Evolutionary conservation across 345 rosid genomes (phyloP), one percentile per base, ranked within the genome.

Genomic region (Sapria himalayana): DNA sequence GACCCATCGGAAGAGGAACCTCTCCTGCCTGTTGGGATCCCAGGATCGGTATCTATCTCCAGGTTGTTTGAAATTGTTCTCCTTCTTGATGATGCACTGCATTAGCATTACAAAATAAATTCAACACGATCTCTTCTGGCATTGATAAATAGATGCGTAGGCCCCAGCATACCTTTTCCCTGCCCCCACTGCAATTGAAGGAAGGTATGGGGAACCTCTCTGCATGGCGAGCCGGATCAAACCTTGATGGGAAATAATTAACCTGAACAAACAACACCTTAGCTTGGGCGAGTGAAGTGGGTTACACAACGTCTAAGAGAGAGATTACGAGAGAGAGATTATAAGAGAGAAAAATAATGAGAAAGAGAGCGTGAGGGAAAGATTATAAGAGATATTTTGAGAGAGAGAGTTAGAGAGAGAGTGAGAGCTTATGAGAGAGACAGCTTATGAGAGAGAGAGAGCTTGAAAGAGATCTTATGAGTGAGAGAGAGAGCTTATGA

Each of bases 41-140:
- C 73, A 86, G 5, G 98, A 74, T 7, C 81, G 54, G 64, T 72
- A 86, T 58, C 93, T 70, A 58, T 86, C 85, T 27, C 98, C 94
- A 33, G 98, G 84, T 58, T 86, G 85, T 58, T 82, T 63, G 73
- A 86, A 82, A 73, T 89, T 78, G 73, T 82, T 74, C 65, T 78
- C 94, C 67, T 82, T 82, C 21, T 29, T 69, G 51, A 76, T 78
- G 15, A 89, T 57, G 73, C 74, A 55, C 94, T 86, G 72, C 60
- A 55, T 32, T 19, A 29, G 50, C 39, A n/a, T n/a, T n/a, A n/a
- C n/a, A n/a, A 16, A 44, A 19, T 5, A 22, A 50, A 45, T 20
- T 43, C 21, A 17, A 35, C 13, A 25, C 29, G 10, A 13, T 21
- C 10, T 49, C 9, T 49, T 9, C 19, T 23, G 4, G 22, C 15